Evolutionary conservation across 176 grass and related monocot genomes (phyloP).

Genomic region (Paspalum vaginatum): DNA sequence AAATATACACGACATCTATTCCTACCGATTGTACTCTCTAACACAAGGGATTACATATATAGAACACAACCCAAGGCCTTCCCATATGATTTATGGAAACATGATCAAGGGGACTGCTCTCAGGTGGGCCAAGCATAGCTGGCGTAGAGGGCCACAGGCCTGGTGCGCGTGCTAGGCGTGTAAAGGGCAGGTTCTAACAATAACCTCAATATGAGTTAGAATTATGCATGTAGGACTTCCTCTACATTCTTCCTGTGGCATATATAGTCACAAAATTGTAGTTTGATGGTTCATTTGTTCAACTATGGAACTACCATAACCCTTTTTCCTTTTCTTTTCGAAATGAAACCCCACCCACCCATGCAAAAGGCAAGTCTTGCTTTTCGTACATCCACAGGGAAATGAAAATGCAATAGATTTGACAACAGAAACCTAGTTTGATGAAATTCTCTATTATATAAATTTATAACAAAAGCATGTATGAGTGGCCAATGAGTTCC

Average conservation of each 20-base stretch:
- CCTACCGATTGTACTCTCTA: no score
- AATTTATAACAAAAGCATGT: background rate
- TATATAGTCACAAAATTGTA: background rate
- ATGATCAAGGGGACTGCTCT: no score
- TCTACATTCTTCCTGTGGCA: background rate
- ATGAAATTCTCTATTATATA: background rate
- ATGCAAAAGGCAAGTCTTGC: background rate
- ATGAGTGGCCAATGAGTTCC: conserved; percentile 23
- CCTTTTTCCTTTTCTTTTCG: no score
- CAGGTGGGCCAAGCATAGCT: no score
- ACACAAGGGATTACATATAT: no score
- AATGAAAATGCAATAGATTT: conserved; percentile 25
- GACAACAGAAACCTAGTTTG: conserved; percentile 17
- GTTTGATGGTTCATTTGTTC: conserved; percentile 8
- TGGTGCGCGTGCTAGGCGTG: no score
- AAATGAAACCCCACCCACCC: no score
- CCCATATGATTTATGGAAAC: no score
- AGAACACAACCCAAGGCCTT: no score
- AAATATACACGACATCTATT: no score
- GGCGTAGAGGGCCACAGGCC: no score
- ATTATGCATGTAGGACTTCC: background rate
- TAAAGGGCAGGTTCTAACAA: background rate
- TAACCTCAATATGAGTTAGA: background rate
- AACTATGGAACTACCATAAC: background rate
- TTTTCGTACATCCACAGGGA: background rate